These are phyloP conservation scores for Kernera saxatilis DNA, from an alignment of 345 rosid genomes.

Conservation along the genomic window DNA sequence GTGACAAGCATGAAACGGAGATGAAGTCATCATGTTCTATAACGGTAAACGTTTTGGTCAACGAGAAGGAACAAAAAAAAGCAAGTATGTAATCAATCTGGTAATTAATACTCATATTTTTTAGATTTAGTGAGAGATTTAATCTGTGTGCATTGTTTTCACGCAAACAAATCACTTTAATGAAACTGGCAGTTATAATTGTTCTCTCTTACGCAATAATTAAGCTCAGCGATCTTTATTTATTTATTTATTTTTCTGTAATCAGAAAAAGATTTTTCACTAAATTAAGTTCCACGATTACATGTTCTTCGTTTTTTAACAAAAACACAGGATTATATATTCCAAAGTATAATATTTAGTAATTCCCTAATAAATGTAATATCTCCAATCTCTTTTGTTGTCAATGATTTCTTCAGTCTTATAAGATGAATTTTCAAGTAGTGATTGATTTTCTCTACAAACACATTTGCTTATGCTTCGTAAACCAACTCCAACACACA, in stretches of 20 bases:
- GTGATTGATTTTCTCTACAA: not conserved
- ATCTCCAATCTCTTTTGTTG: not conserved
- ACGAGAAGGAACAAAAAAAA: conserved; percentile 6
- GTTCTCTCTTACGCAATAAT: conserved; percentile 20
- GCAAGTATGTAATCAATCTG: conserved; percentile 11
- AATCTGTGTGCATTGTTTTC: conserved; percentile 32
- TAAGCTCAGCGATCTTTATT: not conserved
- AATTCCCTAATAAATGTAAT: not conserved
- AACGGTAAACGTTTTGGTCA: conserved; percentile 22
- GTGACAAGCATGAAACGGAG: conserved; percentile 13
- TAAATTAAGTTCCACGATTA: not conserved
- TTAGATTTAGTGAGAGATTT: conserved; percentile 15
- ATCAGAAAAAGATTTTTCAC: not conserved
- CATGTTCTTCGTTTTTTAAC: no score
- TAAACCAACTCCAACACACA: not conserved
- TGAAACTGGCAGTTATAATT: conserved; percentile 27
- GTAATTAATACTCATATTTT: conserved; percentile 9
- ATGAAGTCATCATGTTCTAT: conserved; percentile 13
- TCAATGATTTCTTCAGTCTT: not conserved
- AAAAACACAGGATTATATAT: not conserved
- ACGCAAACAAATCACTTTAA: conserved; percentile 20
- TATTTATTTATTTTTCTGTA: not conserved
- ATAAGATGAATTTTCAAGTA: not conserved
- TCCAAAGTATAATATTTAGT: not conserved
- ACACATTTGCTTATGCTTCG: not conserved